A percentile compares a stretch with the other conserved stretches of the same genome.
These are phyloP conservation scores for Naganishia cerealis DNA, from an alignment of 1,284 basidiomycete genomes.

Conservation along the genomic window DNA sequence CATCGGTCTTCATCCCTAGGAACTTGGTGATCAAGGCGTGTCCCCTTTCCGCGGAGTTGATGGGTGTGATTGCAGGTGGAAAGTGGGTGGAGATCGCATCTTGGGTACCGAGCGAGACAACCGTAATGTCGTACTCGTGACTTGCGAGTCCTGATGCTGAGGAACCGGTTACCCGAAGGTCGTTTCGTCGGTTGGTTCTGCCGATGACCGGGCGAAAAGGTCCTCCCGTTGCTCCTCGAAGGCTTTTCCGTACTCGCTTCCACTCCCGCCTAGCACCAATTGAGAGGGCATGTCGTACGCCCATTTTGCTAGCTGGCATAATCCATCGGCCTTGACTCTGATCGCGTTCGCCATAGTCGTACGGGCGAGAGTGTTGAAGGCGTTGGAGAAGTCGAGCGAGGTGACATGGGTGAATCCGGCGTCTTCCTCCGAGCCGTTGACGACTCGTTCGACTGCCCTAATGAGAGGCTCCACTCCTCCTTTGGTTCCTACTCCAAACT, in stretches of 20 bases:
- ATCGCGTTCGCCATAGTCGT: too few species aligned
- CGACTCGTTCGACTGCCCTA: background rate
- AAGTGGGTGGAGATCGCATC: background rate
- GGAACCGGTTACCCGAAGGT: constrained; percentile 7
- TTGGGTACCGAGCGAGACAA: background rate
- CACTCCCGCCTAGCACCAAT: constrained; percentile 26
- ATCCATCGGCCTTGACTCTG: constrained; percentile 1
- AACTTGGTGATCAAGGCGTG: constrained; percentile 12
- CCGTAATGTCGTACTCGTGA: constrained; percentile 12
- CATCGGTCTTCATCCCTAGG: background rate
- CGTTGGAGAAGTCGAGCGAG: constrained; percentile 32
- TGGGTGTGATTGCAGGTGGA: background rate
- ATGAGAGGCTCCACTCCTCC: constrained; percentile 41
- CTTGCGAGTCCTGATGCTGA: background rate
- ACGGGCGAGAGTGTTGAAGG: constrained; percentile 36
- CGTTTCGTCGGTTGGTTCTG: constrained; percentile 6
- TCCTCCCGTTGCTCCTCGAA: background rate
- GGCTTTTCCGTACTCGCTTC: background rate
- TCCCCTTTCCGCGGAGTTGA: background rate
- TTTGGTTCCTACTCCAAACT: constrained; percentile 35
- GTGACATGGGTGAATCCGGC: constrained; percentile 18
- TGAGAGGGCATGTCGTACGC: constrained; percentile 23
- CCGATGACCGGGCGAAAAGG: constrained; percentile 3
- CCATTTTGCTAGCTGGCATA: constrained; percentile 33
- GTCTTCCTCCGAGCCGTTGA: background rate